Evolutionary conservation across 345 rosid genomes (phyloP).

Genomic region (Physaria fendleri): DNA sequence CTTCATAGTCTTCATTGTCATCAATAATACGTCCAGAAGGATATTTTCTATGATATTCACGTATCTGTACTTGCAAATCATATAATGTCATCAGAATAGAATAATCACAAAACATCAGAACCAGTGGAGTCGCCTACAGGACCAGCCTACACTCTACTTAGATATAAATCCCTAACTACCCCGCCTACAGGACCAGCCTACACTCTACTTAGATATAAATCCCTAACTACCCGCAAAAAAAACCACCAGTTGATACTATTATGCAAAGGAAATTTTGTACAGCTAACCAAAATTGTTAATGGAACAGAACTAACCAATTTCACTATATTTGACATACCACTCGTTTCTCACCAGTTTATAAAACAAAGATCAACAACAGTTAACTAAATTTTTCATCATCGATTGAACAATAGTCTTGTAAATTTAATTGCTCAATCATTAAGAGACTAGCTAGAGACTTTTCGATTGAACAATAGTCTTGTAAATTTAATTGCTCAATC

Average conservation of each 20-base stretch:
- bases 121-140: too few relatives aligned
- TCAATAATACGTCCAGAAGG: constrained; percentile 80
- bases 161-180: not conserved
- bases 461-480: not conserved
- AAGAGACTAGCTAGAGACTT: not conserved
- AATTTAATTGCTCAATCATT: not conserved
- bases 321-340: not conserved
- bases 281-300: not conserved
- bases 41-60: constrained; percentile 88
- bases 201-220: not conserved
- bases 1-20: constrained; percentile 64
- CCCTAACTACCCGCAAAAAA: not conserved
- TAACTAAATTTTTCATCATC: not conserved
- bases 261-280: not conserved
- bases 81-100: not conserved
- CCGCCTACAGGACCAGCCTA: too few relatives aligned
- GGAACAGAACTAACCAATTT: not conserved
- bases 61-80: constrained; percentile 15
- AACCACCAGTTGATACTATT: not conserved
- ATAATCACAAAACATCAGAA: too few relatives aligned
- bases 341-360: not conserved
- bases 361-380: constrained; percentile 3
- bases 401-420: not conserved
- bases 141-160: not conserved
- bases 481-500: not conserved